A percentile compares a stretch with the other conserved stretches of the same genome.
Evolutionary conservation across 805 yeast species (phyloP).

Genomic region (Clavispora asparagi): DNA sequence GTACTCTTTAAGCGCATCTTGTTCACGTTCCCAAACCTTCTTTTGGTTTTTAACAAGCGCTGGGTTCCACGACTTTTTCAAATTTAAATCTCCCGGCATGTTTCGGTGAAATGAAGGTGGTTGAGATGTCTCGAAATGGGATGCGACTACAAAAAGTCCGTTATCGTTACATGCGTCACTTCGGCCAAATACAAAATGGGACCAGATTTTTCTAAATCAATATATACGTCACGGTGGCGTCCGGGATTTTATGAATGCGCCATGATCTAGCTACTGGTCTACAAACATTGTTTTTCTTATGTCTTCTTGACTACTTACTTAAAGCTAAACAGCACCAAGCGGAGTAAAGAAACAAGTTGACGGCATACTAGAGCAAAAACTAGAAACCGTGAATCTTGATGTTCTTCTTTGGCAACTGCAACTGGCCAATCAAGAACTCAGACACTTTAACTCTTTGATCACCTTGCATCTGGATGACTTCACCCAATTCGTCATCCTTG

Average conservation of each 20-base stretch:
- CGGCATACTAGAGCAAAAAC: slow-evolving; percentile 9
- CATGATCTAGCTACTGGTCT: background rate
- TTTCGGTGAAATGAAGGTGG: background rate
- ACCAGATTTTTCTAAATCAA: too few species aligned
- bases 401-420: slow-evolving; percentile 89
- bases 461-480: slow-evolving; percentile 96
- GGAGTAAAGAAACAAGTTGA: background rate
- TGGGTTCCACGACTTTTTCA: slow-evolving; percentile 97
- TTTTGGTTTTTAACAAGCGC: slow-evolving; percentile 78
- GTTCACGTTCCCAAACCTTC: slow-evolving; percentile 80
- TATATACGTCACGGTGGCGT: too few species aligned
- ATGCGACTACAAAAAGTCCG: background rate
- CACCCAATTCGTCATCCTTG: slow-evolving; percentile 93
- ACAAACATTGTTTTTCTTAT: background rate
- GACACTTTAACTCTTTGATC: slow-evolving; percentile 96
- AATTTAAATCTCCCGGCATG: slow-evolving; percentile 74
- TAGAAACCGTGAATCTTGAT: slow-evolving; percentile 98
- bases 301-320: background rate
- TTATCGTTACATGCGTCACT: background rate
- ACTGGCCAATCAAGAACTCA: slow-evolving; percentile 83
- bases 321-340: background rate
- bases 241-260: too few species aligned
- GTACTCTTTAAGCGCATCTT: slow-evolving; percentile 67
- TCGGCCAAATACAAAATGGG: too few species aligned
- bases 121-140: background rate